Conservation (phyloP, 2,329 filamentous ascomycete species). For the Ophiosphaerella herpotricha region DNA sequence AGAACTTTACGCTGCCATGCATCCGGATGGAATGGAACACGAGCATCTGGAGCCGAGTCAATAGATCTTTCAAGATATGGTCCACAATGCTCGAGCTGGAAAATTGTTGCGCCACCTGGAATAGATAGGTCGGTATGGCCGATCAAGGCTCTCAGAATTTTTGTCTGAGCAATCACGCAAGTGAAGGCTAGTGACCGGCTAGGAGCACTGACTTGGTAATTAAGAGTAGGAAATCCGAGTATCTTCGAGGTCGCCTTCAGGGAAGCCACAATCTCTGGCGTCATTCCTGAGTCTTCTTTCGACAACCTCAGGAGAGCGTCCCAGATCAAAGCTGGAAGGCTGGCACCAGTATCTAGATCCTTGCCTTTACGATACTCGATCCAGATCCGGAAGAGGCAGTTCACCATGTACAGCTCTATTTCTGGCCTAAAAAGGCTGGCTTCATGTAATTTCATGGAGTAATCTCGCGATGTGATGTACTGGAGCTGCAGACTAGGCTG, state of each 20-base stretch:
- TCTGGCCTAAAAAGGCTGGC: too few species aligned
- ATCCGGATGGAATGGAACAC: conserved; percentile 75
- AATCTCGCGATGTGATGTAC: too few species aligned
- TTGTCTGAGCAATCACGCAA: conserved; percentile 15
- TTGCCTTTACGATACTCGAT: conserved; percentile 3
- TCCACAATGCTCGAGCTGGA: conserved; percentile 71
- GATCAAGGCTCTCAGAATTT: conserved; percentile 48
- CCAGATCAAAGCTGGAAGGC: conserved; percentile 8
- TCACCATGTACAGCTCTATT: too few species aligned
- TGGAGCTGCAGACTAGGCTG: not conserved
- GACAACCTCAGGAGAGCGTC: conserved; percentile 5
- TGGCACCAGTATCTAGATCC: conserved; percentile 3
- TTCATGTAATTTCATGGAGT: too few species aligned
- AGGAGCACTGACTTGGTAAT: conserved; percentile 5
- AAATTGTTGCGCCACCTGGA: conserved; percentile 53
- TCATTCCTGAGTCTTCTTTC: conserved; percentile 5
- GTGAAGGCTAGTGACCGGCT: conserved; percentile 7
- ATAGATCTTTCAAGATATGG: conserved; percentile 76
- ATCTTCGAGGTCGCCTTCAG: conserved; percentile 4
- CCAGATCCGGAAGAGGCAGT: conserved; percentile 2
- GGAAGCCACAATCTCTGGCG: conserved; percentile 6
- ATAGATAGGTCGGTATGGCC: conserved; percentile 30
- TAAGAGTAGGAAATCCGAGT: conserved; percentile 4
- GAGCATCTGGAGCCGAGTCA: conserved; percentile 66
- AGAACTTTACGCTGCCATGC: conserved; percentile 76